Evolutionary conservation across 129 eudicot species (phyloP).

Genomic region (Silybum marianum): DNA sequence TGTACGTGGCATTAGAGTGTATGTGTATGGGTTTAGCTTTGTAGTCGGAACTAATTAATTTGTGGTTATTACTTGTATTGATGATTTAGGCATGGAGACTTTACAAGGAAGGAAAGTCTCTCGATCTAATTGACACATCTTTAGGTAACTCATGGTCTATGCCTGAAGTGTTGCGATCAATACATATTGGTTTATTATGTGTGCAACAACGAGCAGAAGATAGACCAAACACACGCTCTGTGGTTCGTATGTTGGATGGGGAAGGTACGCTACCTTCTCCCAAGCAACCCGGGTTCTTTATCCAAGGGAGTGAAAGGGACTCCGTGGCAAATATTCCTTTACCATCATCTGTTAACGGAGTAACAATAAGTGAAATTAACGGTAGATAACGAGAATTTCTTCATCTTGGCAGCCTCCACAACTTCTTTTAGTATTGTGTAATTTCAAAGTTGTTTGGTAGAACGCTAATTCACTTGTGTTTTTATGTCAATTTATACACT

Average conservation of each 20-base stretch:
- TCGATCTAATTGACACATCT: constrained; percentile 30
- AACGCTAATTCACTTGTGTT: too few species aligned
- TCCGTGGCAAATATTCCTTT: background rate
- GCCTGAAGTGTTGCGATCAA: constrained; percentile 29
- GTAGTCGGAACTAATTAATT: background rate
- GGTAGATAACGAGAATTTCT: constrained; percentile 8
- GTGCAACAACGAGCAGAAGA: constrained; percentile 52
- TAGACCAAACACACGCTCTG: constrained; percentile 37
- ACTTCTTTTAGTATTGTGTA: background rate
- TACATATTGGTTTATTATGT: constrained; percentile 42
- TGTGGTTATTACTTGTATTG: background rate
- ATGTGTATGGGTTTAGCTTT: too few species aligned
- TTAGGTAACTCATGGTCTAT: background rate
- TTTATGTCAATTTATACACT: background rate
- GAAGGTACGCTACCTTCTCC: constrained; percentile 33
- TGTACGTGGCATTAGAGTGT: too few species aligned
- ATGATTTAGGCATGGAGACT: constrained; percentile 48
- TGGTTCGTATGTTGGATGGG: constrained; percentile 42
- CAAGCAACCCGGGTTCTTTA: constrained; percentile 39
- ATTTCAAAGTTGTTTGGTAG: background rate
- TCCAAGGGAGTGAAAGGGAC: background rate
- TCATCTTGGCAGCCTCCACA: background rate
- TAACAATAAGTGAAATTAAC: constrained; percentile 3
- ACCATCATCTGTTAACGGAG: background rate
- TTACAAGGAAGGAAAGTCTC: constrained; percentile 34